These are phyloP conservation scores for Chrysoporthe cubensis DNA, from an alignment of 2,329 filamentous ascomycete genomes.

Conservation along the genomic window DNA sequence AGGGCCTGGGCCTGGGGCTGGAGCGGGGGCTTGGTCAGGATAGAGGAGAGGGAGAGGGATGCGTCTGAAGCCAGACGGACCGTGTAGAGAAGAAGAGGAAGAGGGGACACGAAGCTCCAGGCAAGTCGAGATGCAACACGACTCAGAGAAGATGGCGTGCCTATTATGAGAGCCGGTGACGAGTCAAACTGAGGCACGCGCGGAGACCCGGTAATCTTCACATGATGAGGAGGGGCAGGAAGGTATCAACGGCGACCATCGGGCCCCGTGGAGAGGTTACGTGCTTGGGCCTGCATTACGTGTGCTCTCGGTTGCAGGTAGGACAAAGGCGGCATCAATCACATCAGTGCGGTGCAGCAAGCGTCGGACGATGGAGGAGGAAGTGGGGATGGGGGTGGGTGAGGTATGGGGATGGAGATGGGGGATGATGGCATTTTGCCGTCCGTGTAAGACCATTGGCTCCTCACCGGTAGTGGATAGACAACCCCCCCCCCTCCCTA, in stretches of 20 bases:
- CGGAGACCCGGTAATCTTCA: not conserved
- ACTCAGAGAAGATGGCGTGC: not conserved
- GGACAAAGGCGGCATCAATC: not conserved
- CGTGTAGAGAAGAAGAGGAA: too few relatives aligned
- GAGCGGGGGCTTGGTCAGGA: too few relatives aligned
- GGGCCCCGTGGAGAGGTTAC: slow-evolving; percentile 12
- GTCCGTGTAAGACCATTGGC: slow-evolving; percentile 14
- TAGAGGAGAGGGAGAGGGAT: too few relatives aligned
- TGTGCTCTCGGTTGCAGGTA: not conserved
- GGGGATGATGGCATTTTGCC: not conserved
- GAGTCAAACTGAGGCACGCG: not conserved
- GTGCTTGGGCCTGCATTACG: slow-evolving; percentile 18
- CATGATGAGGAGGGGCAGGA: not conserved
- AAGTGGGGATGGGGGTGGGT: not conserved
- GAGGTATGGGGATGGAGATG: not conserved
- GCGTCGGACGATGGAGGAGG: not conserved
- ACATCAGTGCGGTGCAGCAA: not conserved
- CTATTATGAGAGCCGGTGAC: not conserved
- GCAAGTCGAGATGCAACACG: too few relatives aligned
- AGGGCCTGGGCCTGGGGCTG: too few relatives aligned
- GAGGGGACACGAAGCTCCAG: too few relatives aligned
- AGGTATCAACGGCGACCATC: slow-evolving; percentile 9
- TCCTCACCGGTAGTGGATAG: not conserved
- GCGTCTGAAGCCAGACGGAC: too few relatives aligned
- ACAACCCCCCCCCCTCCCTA: not conserved